These are phyloP conservation scores for Coniochaeta ligniaria DNA, from an alignment of 2,329 filamentous ascomycete genomes.

Conservation along the genomic window DNA sequence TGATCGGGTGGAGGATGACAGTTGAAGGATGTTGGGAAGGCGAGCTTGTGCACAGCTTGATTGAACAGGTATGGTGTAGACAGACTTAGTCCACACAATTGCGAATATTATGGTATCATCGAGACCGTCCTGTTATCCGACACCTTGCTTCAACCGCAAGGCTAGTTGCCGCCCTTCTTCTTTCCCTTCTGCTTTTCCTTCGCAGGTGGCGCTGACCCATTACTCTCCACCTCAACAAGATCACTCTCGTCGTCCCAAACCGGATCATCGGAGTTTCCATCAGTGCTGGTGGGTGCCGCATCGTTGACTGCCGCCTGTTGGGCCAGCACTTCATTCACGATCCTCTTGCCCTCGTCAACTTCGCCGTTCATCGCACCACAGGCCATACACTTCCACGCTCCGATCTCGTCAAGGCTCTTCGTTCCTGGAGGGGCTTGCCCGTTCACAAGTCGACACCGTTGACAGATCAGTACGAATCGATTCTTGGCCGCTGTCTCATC, in stretches of 20 bases:
- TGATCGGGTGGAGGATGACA: too few species aligned
- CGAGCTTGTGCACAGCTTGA: too few species aligned
- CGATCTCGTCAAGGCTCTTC: conserved; percentile 68
- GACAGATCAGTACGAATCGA: conserved; percentile 79
- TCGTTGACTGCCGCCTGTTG: background rate
- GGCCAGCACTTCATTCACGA: conserved; percentile 57
- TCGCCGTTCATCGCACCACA: conserved; percentile 79
- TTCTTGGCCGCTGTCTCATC: conserved; percentile 92
- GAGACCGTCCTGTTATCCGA: background rate
- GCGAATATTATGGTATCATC: background rate
- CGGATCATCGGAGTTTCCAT: background rate
- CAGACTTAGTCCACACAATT: too few species aligned
- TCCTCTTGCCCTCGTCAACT: conserved; percentile 66
- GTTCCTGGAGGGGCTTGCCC: conserved; percentile 90
- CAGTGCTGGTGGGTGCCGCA: background rate
- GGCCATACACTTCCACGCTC: conserved; percentile 81
- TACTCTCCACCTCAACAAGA: background rate
- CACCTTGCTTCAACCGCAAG: background rate
- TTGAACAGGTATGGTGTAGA: too few species aligned
- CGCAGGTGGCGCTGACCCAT: background rate
- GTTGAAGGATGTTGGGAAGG: too few species aligned
- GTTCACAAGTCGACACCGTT: conserved; percentile 79
- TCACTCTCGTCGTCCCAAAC: background rate
- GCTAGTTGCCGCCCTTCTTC: conserved; percentile 1
- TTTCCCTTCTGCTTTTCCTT: background rate